These are phyloP conservation scores for Globisporangium sylvaticum DNA, from an alignment of 352 stramenopile species.

Conservation along the genomic window DNA sequence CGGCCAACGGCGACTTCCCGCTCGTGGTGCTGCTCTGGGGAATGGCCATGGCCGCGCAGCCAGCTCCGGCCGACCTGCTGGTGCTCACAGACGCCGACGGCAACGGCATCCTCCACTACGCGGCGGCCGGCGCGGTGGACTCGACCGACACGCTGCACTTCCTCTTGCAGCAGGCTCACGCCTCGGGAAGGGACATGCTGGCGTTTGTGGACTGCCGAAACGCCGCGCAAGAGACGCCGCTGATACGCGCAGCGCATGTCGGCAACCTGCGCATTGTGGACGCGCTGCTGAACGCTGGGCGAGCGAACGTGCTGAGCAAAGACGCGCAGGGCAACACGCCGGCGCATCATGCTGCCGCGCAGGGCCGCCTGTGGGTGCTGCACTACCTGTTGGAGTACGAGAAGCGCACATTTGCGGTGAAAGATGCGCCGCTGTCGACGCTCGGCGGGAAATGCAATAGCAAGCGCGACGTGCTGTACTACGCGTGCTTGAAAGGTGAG, in stretches of 20 bases:
- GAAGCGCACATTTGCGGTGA: slow-evolving; percentile 8
- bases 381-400: slow-evolving; percentile 67
- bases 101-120: slow-evolving; percentile 66
- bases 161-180: slow-evolving; percentile 67
- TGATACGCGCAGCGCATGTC: slow-evolving; percentile 72
- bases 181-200: slow-evolving; percentile 18
- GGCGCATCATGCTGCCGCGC: slow-evolving; percentile 60
- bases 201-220: slow-evolving; percentile 56
- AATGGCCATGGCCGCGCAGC: slow-evolving; percentile 72
- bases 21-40: slow-evolving; percentile 84
- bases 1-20: slow-evolving; percentile 78
- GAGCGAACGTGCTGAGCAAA: slow-evolving; percentile 42
- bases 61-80: slow-evolving; percentile 47
- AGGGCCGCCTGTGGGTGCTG: slow-evolving; percentile 71
- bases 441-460: slow-evolving; percentile 32
- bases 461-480: slow-evolving; percentile 48
- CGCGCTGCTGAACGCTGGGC: slow-evolving; percentile 46
- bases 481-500: slow-evolving; percentile 40
- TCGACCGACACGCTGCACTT: slow-evolving; percentile 74
- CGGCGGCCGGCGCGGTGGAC: slow-evolving; percentile 40
- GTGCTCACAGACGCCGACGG: slow-evolving; percentile 34
- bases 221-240: slow-evolving; percentile 55
- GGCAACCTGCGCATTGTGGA: slow-evolving; percentile 65
- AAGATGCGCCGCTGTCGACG: slow-evolving; percentile 2
- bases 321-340: slow-evolving; percentile 63